Conservation (phyloP, 805 yeast genomes). For the Ogataea degrootiae region DNA sequence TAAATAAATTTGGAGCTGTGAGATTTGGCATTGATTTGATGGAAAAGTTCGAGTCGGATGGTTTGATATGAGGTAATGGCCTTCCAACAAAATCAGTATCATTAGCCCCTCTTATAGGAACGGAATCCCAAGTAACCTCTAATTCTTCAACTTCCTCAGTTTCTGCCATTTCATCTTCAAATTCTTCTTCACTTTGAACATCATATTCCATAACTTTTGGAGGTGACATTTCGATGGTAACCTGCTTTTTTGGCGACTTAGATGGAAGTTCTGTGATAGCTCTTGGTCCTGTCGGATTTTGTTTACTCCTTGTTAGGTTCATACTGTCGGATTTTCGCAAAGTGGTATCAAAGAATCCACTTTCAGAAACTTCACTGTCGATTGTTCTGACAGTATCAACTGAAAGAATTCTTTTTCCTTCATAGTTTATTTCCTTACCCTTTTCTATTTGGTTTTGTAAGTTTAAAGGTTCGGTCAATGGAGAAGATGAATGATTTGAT, state of each 20-base stretch:
- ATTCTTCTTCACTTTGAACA: conserved; percentile 18
- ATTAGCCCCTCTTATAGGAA: conserved; percentile 13
- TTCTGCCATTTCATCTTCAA: conserved; percentile 6
- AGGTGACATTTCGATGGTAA: conserved; percentile 35
- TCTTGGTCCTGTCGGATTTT: conserved; percentile 28
- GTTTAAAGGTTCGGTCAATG: conserved; percentile 20
- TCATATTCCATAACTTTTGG: conserved; percentile 35
- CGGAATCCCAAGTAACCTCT: conserved; percentile 26
- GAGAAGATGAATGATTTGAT: conserved; percentile 9
- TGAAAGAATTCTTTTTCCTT: background rate
- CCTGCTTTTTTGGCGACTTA: conserved; percentile 31
- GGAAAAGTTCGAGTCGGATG: conserved; percentile 30
- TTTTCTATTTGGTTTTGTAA: conserved; percentile 2
- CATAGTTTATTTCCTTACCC: background rate
- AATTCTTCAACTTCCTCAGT: conserved; percentile 10
- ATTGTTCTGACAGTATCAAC: background rate
- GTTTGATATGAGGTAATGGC: conserved; percentile 34
- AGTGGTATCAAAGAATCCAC: conserved; percentile 8
- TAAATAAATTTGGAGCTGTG: conserved; percentile 13
- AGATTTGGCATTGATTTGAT: conserved; percentile 31
- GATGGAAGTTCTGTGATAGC: conserved; percentile 15
- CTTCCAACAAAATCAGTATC: conserved; percentile 13
- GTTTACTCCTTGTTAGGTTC: conserved; percentile 16
- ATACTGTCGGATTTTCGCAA: conserved; percentile 18
- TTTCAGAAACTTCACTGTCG: conserved; percentile 1